Evolutionary conservation across 2,329 filamentous ascomycete species (phyloP), one percentile per base, ranked within the genome.

Genomic region (Massarina eburnea): DNA sequence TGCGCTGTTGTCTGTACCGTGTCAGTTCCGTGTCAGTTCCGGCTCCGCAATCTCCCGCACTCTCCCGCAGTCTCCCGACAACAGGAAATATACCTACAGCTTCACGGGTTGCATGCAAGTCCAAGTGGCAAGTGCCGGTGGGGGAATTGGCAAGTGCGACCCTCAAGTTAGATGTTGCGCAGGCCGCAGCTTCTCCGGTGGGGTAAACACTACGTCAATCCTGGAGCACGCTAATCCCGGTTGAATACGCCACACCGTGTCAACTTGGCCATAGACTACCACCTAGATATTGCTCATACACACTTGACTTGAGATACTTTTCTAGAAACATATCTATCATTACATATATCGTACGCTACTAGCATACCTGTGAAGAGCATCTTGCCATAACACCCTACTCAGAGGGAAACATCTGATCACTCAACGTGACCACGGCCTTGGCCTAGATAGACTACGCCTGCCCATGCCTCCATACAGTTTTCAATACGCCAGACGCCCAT

Each of bases 401-500:
- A 14, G n/a, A 14, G 12, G 4, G 8, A 8, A 21, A 35, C 33
- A 35, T 36, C 12, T 36, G 33, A 19, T 18, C 33, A 19, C 17
- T n/a, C 15, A 35, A 35, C 4, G 15, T n/a, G 34, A 37, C 17
- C 34, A 39, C 7, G 15, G 19, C 8, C 4, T 24, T 32, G 20
- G 15, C 32, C 43, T 26, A 38, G 24, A n/a, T n/a, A n/a, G n/a
- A n/a, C n/a, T n/a, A n/a, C n/a, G 33, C 43, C 43, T 24, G 27
- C 24, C 34, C 22, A 46, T 39, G 39, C 33, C 39, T 14, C 40
- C 36, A 22, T 21, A 36, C 36, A 27, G 18, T 27, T 22, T 22
- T 24, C 14, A 34, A 29, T 38, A 45, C 46, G 35, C 46, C 46
- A 35, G 45, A 49, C 46, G 30, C 46, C 46, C 14, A 26, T 21